Evolutionary conservation across 495 filamentous ascomycete species (phyloP), one percentile per base, ranked within the genome.

Genomic region (Lepraria neglecta): DNA sequence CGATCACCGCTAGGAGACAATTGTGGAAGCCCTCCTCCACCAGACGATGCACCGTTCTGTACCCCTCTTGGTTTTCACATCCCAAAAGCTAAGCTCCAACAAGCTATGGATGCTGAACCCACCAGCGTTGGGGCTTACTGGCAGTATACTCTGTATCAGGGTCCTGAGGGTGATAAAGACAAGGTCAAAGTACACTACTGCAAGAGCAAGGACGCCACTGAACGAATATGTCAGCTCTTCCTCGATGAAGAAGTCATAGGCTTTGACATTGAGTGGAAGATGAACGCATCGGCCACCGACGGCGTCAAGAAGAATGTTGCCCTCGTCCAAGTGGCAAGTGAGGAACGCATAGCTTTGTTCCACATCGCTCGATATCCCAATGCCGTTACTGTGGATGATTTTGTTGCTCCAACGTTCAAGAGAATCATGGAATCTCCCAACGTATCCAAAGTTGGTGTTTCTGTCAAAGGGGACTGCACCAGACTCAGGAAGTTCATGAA

Each of bases 211-310:
- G 73, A 80, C 55, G 83, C 80, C 3, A 84, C 86, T 3, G 88
- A 96, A 68, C 71, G 74, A 12, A 78, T 89, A 3, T 75, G 85
- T 17, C 71, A 85, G 35, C 80, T 87, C 43, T 92, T 97, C 63
- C 69, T 85, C 44, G 60, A 82, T 14, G 82, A 92, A 65, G 77
- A 82, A 58, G 70, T 95, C 11, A 69, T 96, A 43, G 89, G 90
- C 9, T 90, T 96, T 63, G 91, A 96, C 68, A 78, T 96, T 66
- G 91, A 96, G 74, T 96, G 91, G 91, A 74, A 78, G 63, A 62
- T 80, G 21, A 72, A 80, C n/a, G 73, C 80, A 19, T 72, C 63
- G 15, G 70, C 65, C 53, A 65, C 62, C 57, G 68, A 77, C 48
- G 77, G 79, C 11, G 72, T 82, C 44, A 83, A 82, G 61, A 75